These are phyloP conservation scores for Neofusicoccum laricinum DNA, from an alignment of 2,329 filamentous ascomycete genomes.

Conservation along the genomic window DNA sequence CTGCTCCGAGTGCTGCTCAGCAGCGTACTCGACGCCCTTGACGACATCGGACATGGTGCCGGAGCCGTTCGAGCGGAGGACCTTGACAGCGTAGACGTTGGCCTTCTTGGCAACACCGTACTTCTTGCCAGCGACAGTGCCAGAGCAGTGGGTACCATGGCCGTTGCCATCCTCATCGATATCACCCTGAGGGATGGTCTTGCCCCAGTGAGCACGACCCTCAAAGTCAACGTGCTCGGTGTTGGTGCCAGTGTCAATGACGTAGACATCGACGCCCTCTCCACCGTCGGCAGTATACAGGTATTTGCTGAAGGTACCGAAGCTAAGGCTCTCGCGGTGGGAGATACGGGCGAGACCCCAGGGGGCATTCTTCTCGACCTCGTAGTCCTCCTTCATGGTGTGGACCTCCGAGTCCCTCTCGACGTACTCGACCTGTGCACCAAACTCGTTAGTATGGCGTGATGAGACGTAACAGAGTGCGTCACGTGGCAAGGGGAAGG, in stretches of 20 bases:
- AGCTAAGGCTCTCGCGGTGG: conserved; percentile 81
- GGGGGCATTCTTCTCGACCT: conserved; percentile 87
- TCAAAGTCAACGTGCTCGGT: conserved; percentile 93
- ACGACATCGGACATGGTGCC: conserved; percentile 99
- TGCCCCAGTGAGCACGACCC: conserved; percentile 92
- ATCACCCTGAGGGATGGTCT: conserved; percentile 86
- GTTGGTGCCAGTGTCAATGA: conserved; percentile 98
- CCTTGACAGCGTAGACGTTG: conserved; percentile 94
- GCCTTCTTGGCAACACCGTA: conserved; percentile 99
- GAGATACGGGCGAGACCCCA: conserved; percentile 99
- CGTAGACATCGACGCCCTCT: conserved; percentile 97
- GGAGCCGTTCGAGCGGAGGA: conserved; percentile 93
- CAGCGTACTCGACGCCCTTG: conserved; percentile 95
- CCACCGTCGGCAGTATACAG: conserved; percentile 85
- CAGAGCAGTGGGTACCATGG: conserved; percentile 98
- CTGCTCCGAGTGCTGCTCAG: conserved; percentile 72
- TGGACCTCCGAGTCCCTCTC: conserved; percentile 93
- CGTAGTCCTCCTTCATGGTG: conserved; percentile 59
- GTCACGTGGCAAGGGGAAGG: conserved; percentile 5
- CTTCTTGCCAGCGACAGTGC: conserved; percentile 96
- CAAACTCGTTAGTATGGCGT: conserved; percentile 16
- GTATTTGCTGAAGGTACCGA: conserved; percentile 98
- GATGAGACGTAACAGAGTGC: background rate
- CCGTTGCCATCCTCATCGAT: conserved; percentile 92
- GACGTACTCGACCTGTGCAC: conserved; percentile 82